These are phyloP conservation scores for Sugiyamaella valdiviana DNA, from an alignment of 805 yeast genomes.

Conservation along the genomic window DNA sequence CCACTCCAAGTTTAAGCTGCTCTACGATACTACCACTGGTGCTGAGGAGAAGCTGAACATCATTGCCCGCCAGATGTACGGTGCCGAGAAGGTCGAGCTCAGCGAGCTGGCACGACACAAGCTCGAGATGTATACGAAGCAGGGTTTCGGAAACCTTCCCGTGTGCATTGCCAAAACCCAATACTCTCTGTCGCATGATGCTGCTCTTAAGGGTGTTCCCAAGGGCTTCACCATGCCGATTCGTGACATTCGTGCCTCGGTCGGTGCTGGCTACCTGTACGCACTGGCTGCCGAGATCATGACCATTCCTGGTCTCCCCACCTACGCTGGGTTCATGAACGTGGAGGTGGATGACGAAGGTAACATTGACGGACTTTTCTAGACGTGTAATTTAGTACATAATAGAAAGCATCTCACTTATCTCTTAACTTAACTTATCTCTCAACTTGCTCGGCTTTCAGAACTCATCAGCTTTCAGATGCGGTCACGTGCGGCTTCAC, in stretches of 20 bases:
- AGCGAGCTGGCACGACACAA: constrained; percentile 75
- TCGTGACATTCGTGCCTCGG: constrained; percentile 87
- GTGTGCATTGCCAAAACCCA: constrained; percentile 97
- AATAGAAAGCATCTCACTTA: no score
- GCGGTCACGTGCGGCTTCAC: neutral
- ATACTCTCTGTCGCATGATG: constrained; percentile 92
- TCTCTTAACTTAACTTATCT: no score
- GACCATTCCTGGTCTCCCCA: constrained; percentile 96
- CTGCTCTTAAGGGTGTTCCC: constrained; percentile 90
- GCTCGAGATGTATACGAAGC: constrained; percentile 72
- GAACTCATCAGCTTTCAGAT: neutral
- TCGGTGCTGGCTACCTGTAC: constrained; percentile 95
- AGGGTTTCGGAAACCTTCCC: constrained; percentile 88
- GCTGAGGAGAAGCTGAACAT: constrained; percentile 75
- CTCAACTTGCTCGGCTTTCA: neutral
- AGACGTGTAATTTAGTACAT: constrained; percentile 16
- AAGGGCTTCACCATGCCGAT: constrained; percentile 90
- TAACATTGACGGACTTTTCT: constrained; percentile 88
- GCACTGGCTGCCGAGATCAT: constrained; percentile 95
- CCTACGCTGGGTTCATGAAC: constrained; percentile 94
- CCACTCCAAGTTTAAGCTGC: constrained; percentile 44
- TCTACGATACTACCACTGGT: constrained; percentile 59
- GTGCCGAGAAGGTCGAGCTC: constrained; percentile 79
- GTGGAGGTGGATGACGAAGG: constrained; percentile 89
- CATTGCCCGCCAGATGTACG: constrained; percentile 87